These are phyloP conservation scores for Talaromyces pinophilus DNA, from an alignment of 2,329 filamentous ascomycete species.

Conservation along the genomic window DNA sequence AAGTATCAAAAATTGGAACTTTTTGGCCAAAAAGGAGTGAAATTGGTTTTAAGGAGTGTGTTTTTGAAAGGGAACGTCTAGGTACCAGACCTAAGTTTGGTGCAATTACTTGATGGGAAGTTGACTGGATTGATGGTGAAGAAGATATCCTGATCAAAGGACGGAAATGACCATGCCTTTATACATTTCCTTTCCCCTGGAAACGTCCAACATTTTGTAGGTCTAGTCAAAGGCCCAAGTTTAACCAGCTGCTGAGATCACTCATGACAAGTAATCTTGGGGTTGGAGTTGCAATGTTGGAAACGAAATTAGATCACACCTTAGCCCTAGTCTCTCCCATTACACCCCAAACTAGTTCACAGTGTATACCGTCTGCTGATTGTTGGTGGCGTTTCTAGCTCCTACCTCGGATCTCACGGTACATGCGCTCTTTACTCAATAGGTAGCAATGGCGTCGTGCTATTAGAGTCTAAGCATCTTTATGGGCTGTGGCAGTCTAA, in stretches of 20 bases:
- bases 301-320: not conserved
- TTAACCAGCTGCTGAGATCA: not conserved
- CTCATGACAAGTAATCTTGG: not conserved
- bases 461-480: not conserved
- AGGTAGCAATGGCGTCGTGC: not conserved
- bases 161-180: not conserved
- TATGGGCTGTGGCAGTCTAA: not conserved
- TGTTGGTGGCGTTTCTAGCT: not conserved
- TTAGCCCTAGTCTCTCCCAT: not conserved
- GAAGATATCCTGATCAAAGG: not conserved
- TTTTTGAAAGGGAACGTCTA: constrained; percentile 15
- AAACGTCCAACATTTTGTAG: not conserved
- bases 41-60: not conserved
- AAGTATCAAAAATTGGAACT: not conserved
- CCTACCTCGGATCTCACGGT: not conserved
- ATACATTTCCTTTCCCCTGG: not conserved
- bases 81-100: constrained; percentile 18
- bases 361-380: not conserved
- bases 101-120: not conserved
- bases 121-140: not conserved
- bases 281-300: not conserved
- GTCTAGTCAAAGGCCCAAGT: not conserved
- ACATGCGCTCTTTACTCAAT: not conserved
- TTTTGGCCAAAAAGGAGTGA: not conserved
- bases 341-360: not conserved